A percentile compares a stretch with the other conserved stretches of the same genome.
Evolutionary conservation across 163 green algal genomes (phyloP).

Genomic region (Prototheca cutis): DNA sequence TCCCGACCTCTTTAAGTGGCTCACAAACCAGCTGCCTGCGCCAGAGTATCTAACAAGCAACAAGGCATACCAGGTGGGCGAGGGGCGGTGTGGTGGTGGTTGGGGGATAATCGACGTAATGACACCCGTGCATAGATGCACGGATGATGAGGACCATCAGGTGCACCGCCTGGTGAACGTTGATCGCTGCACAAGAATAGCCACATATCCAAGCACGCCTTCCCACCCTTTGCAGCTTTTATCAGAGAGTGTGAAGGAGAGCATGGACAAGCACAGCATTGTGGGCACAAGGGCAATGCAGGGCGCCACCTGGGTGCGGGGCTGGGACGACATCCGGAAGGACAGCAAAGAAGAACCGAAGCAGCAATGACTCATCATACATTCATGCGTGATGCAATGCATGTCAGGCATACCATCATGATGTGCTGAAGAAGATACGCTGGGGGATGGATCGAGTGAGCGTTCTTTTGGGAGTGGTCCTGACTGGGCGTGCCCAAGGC

Average conservation of each 20-base stretch:
- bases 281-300: conserved; percentile 21
- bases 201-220: conserved; percentile 9
- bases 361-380: no score
- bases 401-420: no score
- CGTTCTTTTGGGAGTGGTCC: no score
- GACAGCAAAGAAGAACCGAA: conserved; percentile 1
- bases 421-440: no score
- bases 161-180: no score
- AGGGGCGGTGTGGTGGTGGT: not conserved
- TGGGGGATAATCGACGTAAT: no score
- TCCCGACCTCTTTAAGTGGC: conserved; percentile 78
- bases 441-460: no score
- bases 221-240: conserved; percentile 11
- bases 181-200: no score
- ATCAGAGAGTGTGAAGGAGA: conserved; percentile 21
- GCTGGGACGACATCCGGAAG: conserved; percentile 53
- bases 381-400: no score
- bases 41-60: conserved; percentile 44
- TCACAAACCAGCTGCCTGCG: conserved; percentile 53
- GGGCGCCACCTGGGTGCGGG: conserved; percentile 53
- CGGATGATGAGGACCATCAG: not conserved
- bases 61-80: conserved; percentile 37
- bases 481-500: no score
- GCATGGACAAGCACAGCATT: conserved; percentile 28
- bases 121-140: no score